Conservation (phyloP, 345 rosid genomes). For the Pugionium dolabratum region DNA sequence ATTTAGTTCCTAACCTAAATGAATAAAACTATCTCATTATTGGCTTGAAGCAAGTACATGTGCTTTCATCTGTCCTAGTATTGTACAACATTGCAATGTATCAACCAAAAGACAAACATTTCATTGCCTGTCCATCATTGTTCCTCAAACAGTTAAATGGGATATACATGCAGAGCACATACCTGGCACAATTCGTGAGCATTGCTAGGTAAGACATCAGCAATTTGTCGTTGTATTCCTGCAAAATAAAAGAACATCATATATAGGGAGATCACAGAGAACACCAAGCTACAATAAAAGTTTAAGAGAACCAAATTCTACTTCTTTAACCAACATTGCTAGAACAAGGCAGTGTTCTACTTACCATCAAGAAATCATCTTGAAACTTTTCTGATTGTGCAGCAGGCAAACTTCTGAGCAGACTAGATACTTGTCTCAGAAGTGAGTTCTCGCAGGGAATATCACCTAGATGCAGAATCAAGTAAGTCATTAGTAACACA, state of each 20-base stretch:
- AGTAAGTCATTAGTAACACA: conserved; percentile 17
- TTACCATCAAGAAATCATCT: conserved; percentile 93
- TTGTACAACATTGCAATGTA: neutral
- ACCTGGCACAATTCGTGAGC: conserved; percentile 95
- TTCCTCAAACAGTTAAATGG: neutral
- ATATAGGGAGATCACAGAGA: neutral
- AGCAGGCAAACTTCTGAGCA: conserved; percentile 90
- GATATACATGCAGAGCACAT: conserved; percentile 19
- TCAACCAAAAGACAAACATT: neutral
- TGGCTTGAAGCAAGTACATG: conserved; percentile 4
- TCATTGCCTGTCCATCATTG: neutral
- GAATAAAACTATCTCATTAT: conserved; percentile 2
- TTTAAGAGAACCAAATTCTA: neutral
- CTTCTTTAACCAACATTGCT: neutral
- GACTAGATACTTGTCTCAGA: conserved; percentile 88
- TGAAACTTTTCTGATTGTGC: conserved; percentile 90
- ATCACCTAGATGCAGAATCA: conserved; percentile 61
- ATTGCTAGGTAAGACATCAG: conserved; percentile 87
- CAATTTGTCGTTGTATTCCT: conserved; percentile 94
- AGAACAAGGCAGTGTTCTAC: conserved; percentile 27
- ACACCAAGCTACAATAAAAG: neutral
- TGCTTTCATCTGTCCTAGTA: conserved; percentile 5
- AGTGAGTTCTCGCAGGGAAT: conserved; percentile 91
- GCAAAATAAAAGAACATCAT: conserved; percentile 26
- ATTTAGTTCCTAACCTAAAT: neutral